Conservation (phyloP, 2,329 filamentous ascomycete genomes). For the Diplodia corticola region DNA sequence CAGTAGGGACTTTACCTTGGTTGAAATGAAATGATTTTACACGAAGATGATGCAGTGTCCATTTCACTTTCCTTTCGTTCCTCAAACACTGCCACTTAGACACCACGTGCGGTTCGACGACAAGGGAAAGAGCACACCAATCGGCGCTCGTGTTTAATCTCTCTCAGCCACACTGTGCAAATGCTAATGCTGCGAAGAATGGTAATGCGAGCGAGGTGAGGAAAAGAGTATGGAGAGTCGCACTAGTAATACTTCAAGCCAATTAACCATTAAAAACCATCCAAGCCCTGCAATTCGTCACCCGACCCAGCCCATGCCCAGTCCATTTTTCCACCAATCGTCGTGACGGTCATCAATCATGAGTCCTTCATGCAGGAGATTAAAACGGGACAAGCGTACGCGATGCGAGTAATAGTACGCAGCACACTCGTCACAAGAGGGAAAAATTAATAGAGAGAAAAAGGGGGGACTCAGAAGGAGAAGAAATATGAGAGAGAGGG, state of each 20-base stretch:
- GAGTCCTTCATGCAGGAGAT: neutral
- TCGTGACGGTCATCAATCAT: slow-evolving; percentile 2
- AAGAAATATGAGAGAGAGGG: too few relatives aligned
- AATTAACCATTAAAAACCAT: neutral
- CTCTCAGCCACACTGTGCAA: neutral
- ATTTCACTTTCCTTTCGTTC: too few relatives aligned
- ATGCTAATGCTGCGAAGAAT: neutral
- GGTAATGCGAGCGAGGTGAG: neutral
- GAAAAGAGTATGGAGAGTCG: neutral
- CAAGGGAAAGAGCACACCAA: neutral
- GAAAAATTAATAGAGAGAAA: neutral
- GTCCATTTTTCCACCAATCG: neutral
- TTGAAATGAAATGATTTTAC: too few relatives aligned
- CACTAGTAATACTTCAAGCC: neutral
- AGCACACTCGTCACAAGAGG: neutral
- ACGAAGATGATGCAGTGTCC: too few relatives aligned
- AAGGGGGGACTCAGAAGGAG: neutral
- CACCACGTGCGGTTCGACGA: too few relatives aligned
- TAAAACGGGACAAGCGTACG: neutral
- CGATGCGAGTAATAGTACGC: neutral
- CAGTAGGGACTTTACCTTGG: too few relatives aligned
- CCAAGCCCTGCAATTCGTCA: neutral
- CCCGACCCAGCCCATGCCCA: neutral
- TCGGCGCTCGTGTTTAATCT: neutral
- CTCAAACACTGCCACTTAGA: too few relatives aligned